Percentiles rank a stretch among this genome's conserved stretches.
phyloP scores from a whole-genome alignment of 2,329 filamentous ascomycete genomes.

The Pestalotiopsis fici region DNA sequence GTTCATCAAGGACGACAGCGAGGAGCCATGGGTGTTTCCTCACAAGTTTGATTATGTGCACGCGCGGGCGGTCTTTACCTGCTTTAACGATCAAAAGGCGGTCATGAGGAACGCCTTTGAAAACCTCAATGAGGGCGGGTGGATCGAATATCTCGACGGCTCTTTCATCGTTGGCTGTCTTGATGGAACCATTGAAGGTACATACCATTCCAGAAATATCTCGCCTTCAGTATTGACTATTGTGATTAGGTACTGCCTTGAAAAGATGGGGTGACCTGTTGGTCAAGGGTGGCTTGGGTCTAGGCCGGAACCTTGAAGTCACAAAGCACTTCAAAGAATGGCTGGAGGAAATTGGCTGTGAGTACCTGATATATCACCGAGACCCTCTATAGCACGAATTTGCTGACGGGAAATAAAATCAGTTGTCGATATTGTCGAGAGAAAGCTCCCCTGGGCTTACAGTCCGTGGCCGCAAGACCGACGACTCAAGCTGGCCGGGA shows the following conservation, averaged over 20 bases:
- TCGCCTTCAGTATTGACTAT: too few species aligned
- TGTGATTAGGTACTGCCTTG: neutral
- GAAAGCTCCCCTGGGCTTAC: neutral
- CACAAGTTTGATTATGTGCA: conserved; percentile 9
- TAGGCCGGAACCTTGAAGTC: conserved; percentile 6
- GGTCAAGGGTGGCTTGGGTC: neutral
- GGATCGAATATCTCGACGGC: conserved; percentile 9
- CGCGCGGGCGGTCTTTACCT: conserved; percentile 9
- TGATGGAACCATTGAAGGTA: neutral
- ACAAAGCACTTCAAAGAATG: conserved; percentile 4
- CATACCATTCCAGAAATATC: neutral
- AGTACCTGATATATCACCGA: neutral
- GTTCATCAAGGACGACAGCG: conserved; percentile 10
- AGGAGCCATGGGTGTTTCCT: conserved; percentile 9
- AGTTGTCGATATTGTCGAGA: conserved; percentile 9
- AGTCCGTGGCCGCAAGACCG: conserved; percentile 1
- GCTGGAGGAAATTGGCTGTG: conserved; percentile 10
- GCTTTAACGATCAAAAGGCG: conserved; percentile 5
- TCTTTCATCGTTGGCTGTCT: neutral
- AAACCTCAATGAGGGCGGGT: conserved; percentile 8
- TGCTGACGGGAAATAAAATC: neutral
- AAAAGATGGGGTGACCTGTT: conserved; percentile 3
- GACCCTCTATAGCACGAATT: neutral
- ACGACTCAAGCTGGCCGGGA: neutral
- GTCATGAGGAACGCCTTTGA: conserved; percentile 11